Evolutionary conservation across 139 green algal genomes (phyloP).

Genomic region (Monoraphidium neglectum): DNA sequence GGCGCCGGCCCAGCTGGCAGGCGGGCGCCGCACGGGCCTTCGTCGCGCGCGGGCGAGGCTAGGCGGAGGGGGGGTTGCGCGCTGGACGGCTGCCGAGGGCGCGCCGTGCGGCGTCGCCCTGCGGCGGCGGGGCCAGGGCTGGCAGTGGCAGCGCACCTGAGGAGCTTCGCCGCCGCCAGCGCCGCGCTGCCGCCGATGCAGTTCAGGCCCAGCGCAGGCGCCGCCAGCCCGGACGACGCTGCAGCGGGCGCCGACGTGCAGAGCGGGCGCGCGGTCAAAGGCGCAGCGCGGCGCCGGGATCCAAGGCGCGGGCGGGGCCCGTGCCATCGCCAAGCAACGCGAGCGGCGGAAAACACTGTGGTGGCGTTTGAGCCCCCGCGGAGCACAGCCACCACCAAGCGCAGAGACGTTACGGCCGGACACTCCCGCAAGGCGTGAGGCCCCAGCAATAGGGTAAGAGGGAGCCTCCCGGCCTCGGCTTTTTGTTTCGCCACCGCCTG

Average conservation of each 20-base stretch:
- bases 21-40: neutral
- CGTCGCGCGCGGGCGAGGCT: neutral
- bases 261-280: too few relatives aligned
- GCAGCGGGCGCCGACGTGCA: too few relatives aligned
- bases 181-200: conserved; percentile 71
- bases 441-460: neutral
- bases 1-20: neutral
- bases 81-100: too few relatives aligned
- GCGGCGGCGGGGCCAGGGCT: too few relatives aligned
- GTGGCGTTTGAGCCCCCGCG: neutral
- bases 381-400: neutral
- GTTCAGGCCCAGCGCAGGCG: conserved; percentile 72
- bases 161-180: conserved; percentile 59
- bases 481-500: neutral
- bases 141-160: conserved; percentile 41
- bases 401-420: neutral
- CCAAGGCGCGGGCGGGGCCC: too few relatives aligned
- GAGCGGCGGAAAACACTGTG: neutral
- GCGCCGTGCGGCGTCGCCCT: too few relatives aligned
- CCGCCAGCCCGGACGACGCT: conserved; percentile 44
- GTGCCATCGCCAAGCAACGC: too few relatives aligned
- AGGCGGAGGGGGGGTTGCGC: neutral
- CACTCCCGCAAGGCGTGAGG: neutral
- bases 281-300: too few relatives aligned
- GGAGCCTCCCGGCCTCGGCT: neutral